These are phyloP conservation scores for Citrus australasica DNA, from an alignment of 345 rosid species.

Conservation along the genomic window DNA sequence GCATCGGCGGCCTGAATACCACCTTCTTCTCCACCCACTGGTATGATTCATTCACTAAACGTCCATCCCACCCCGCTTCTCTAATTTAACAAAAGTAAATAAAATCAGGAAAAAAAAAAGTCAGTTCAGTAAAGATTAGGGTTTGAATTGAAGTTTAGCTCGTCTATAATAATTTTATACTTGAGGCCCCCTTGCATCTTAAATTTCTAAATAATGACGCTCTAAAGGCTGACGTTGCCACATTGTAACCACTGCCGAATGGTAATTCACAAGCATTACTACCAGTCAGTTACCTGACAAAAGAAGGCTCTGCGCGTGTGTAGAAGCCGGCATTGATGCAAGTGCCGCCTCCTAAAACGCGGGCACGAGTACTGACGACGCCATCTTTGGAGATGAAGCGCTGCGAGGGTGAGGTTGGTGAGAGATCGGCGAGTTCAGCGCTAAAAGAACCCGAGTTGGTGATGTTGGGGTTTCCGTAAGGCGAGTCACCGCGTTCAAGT, in stretches of 20 bases:
- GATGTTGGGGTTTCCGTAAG: constrained; percentile 57
- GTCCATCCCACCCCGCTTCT: constrained; percentile 49
- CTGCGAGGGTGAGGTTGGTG: constrained; percentile 55
- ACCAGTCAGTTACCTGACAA: constrained; percentile 26
- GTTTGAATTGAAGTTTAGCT: too few species aligned
- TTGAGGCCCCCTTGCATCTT: neutral
- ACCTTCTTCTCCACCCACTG: constrained; percentile 65
- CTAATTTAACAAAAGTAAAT: constrained; percentile 12
- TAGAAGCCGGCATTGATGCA: constrained; percentile 71
- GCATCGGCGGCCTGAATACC: constrained; percentile 47
- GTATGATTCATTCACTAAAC: constrained; percentile 49
- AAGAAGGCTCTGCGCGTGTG: constrained; percentile 42
- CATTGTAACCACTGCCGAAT: too few species aligned
- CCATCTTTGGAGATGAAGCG: constrained; percentile 72
- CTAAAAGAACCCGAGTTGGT: constrained; percentile 40
- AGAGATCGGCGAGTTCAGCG: constrained; percentile 47
- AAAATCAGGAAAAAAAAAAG: neutral
- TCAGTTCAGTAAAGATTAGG: too few species aligned
- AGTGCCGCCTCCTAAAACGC: constrained; percentile 69
- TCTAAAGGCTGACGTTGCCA: too few species aligned
- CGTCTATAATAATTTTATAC: too few species aligned
- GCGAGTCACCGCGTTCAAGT: constrained; percentile 75
- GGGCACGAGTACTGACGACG: constrained; percentile 60
- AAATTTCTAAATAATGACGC: neutral
- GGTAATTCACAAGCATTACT: too few species aligned